These are phyloP conservation scores for Lasiodiplodia hormozganensis DNA, from an alignment of 2,329 filamentous ascomycete genomes.

Conservation along the genomic window DNA sequence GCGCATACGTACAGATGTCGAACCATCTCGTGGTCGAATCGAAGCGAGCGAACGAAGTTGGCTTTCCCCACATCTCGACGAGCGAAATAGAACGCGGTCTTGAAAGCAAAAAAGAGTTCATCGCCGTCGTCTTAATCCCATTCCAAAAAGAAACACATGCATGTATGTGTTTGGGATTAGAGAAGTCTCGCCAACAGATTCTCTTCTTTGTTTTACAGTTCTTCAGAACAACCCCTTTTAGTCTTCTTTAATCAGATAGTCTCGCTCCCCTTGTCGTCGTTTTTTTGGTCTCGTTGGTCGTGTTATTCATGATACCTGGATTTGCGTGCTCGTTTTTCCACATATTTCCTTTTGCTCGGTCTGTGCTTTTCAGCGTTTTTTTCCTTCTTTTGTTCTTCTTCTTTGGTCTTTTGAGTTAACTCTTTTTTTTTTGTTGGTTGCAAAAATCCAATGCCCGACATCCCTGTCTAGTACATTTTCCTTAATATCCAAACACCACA, in stretches of 20 bases:
- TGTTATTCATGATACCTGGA: constrained; percentile 26
- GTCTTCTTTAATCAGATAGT: constrained; percentile 18
- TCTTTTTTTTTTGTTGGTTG: constrained; percentile 10
- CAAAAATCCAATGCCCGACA: not conserved
- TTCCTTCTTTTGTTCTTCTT: not conserved
- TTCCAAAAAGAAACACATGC: not conserved
- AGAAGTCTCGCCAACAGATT: constrained; percentile 15
- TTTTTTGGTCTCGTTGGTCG: constrained; percentile 10
- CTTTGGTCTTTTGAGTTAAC: not conserved
- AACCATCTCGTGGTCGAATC: not conserved
- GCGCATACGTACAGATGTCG: constrained; percentile 4
- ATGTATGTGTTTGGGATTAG: not conserved
- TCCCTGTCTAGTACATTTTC: constrained; percentile 6
- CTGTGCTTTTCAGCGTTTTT: constrained; percentile 22
- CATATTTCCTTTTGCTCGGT: constrained; percentile 1
- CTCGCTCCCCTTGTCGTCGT: constrained; percentile 2
- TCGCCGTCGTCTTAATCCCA: not conserved
- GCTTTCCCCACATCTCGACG: not conserved
- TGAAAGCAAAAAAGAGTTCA: constrained; percentile 12
- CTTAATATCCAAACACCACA: constrained; percentile 16
- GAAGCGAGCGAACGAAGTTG: constrained; percentile 7
- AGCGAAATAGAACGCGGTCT: constrained; percentile 12
- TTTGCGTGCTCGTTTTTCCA: constrained; percentile 18
- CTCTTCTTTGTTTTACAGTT: constrained; percentile 16
- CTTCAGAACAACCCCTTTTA: not conserved